These are phyloP conservation scores for Comarum palustre DNA, from an alignment of 306 rosid genomes.

Conservation along the genomic window DNA sequence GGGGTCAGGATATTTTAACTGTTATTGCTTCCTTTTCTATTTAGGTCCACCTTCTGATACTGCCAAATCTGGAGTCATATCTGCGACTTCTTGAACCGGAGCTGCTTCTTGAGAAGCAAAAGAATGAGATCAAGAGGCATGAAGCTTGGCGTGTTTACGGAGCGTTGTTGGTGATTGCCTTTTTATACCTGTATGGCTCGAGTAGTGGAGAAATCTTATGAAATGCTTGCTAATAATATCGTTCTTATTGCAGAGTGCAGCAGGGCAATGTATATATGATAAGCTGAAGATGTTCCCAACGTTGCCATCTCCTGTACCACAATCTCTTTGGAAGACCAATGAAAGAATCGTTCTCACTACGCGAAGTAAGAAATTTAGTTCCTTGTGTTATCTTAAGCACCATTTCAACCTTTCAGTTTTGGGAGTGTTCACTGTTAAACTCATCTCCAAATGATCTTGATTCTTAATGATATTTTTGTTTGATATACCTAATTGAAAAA, in stretches of 20 bases:
- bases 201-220: not conserved
- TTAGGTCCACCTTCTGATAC: constrained; percentile 68
- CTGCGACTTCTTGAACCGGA: constrained; percentile 78
- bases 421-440: not conserved
- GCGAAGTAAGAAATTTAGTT: constrained; percentile 28
- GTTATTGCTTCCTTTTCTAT: constrained; percentile 25
- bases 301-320: constrained; percentile 27
- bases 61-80: constrained; percentile 74
- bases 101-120: constrained; percentile 71
- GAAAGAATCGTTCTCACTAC: constrained; percentile 9
- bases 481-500: not conserved
- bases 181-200: constrained; percentile 1
- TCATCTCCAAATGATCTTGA: not conserved
- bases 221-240: not conserved
- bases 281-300: constrained; percentile 39
- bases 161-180: constrained; percentile 64
- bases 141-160: constrained; percentile 89
- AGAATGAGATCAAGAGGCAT: constrained; percentile 76
- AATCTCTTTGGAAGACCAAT: constrained; percentile 22
- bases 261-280: constrained; percentile 42
- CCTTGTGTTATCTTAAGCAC: not conserved
- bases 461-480: not conserved
- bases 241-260: constrained; percentile 36
- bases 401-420: not conserved
- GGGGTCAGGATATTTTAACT: constrained; percentile 14